Conservation (phyloP, 2,329 filamentous ascomycete genomes). For the Polytolypa hystricis region DNA sequence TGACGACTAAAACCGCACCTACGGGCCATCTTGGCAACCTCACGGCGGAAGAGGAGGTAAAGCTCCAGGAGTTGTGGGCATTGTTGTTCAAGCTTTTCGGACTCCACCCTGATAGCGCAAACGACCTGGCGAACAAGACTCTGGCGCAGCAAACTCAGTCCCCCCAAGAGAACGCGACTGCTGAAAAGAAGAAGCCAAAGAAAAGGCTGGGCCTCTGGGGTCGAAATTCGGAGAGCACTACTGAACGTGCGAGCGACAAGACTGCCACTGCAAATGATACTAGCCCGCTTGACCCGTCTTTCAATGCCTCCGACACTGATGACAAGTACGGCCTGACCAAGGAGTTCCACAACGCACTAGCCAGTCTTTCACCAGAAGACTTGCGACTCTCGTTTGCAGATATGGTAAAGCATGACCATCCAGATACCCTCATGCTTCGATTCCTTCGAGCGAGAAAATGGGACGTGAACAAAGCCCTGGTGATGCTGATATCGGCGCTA, state of each 20-base stretch:
- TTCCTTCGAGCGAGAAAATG: constrained; percentile 88
- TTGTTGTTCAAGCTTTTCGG: constrained; percentile 63
- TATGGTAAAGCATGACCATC: constrained; percentile 93
- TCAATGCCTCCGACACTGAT: constrained; percentile 45
- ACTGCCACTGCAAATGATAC: constrained; percentile 29
- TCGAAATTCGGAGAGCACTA: constrained; percentile 45
- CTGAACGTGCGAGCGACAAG: constrained; percentile 28
- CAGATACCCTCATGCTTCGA: constrained; percentile 69
- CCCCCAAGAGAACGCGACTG: constrained; percentile 16
- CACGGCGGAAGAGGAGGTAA: constrained; percentile 78
- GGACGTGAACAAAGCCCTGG: constrained; percentile 83
- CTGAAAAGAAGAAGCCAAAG: constrained; percentile 58
- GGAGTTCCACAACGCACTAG: constrained; percentile 71
- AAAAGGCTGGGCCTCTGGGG: constrained; percentile 61
- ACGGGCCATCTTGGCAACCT: constrained; percentile 71
- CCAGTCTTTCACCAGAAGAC: constrained; percentile 63
- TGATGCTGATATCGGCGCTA: constrained; percentile 92
- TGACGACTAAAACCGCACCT: constrained; percentile 22
- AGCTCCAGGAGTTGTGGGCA: constrained; percentile 78
- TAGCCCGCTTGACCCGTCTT: constrained; percentile 26
- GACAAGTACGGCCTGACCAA: constrained; percentile 92
- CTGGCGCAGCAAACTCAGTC: constrained; percentile 13
- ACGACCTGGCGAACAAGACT: constrained; percentile 9
- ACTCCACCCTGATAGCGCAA: constrained; percentile 53
- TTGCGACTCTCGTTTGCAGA: constrained; percentile 76